Evolutionary conservation across 768 basidiomycete genomes (phyloP).

Genomic region (Mrakia gelida): DNA sequence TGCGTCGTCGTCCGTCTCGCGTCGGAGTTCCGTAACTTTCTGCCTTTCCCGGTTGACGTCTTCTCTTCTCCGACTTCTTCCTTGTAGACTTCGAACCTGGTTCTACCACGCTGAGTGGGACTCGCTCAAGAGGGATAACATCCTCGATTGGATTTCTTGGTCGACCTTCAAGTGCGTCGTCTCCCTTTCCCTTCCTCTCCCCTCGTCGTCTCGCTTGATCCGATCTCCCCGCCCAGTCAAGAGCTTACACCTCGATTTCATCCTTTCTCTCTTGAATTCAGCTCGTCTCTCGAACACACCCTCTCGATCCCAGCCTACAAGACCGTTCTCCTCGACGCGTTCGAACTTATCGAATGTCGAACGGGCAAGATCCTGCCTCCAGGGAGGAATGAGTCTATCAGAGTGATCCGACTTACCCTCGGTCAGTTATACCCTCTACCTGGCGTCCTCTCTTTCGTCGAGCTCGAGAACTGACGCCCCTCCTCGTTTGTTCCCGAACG

Average conservation of each 20-base stretch:
- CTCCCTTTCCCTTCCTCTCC: constrained; percentile 46
- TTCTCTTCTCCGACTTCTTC: neutral
- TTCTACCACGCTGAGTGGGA: constrained; percentile 74
- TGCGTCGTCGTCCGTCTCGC: neutral
- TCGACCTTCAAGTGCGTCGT: constrained; percentile 58
- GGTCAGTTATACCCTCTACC: constrained; percentile 45
- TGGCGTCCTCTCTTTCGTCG: no score
- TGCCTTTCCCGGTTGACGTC: constrained; percentile 14
- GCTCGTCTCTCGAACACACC: constrained; percentile 2
- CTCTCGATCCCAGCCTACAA: constrained; percentile 42
- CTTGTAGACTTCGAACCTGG: constrained; percentile 49
- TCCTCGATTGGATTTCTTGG: constrained; percentile 78
- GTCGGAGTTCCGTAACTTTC: neutral
- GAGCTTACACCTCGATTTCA: neutral
- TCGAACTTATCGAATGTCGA: constrained; percentile 65
- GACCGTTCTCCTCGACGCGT: constrained; percentile 56
- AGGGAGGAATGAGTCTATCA: neutral
- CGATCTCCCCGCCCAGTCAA: neutral
- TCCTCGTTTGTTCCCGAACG: constrained; percentile 58
- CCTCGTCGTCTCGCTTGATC: neutral
- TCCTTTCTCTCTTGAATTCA: neutral
- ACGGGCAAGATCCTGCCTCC: constrained; percentile 62
- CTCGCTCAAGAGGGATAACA: constrained; percentile 58
- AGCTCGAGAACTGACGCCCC: constrained; percentile 34
- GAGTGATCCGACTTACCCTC: constrained; percentile 8